These are phyloP conservation scores for Pestalotiopsis sp. DNA, from an alignment of 2,329 filamentous ascomycete genomes.

Conservation along the genomic window DNA sequence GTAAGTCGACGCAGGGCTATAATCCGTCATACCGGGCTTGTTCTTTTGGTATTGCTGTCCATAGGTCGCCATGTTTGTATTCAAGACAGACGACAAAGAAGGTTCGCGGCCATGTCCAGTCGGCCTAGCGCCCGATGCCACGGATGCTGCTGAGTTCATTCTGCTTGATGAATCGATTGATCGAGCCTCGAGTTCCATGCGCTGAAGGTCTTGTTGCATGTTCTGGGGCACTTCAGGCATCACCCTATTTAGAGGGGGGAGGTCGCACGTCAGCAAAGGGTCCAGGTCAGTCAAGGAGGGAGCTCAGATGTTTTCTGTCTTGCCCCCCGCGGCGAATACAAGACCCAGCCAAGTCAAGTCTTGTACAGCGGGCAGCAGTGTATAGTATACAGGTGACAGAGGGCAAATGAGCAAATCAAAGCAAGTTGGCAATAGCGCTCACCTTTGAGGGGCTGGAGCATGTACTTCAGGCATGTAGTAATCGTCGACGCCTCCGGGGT, in stretches of 20 bases:
- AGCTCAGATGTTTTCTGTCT: not conserved
- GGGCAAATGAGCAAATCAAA: conserved; percentile 11
- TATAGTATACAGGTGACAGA: not conserved
- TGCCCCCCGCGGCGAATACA: not conserved
- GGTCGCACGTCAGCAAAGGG: conserved; percentile 7
- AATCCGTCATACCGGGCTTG: conserved; percentile 32
- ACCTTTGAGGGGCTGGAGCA: conserved; percentile 61
- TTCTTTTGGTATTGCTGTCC: conserved; percentile 33
- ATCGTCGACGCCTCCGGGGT: conserved; percentile 60
- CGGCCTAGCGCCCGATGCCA: conserved; percentile 24
- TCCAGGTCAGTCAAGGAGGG: not conserved
- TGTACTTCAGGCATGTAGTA: conserved; percentile 64
- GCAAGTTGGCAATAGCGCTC: conserved; percentile 28
- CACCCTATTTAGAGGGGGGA: conserved; percentile 57
- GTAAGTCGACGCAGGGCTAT: conserved; percentile 36
- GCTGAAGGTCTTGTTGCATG: conserved; percentile 92
- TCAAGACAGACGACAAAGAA: conserved; percentile 43
- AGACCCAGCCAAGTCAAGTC: not conserved
- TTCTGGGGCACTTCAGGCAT: conserved; percentile 96
- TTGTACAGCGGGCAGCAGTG: not conserved
- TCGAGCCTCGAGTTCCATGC: conserved; percentile 81
- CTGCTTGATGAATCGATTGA: conserved; percentile 43
- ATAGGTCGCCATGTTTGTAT: conserved; percentile 28
- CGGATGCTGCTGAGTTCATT: conserved; percentile 30
- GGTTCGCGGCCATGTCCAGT: conserved; percentile 44